Percentiles rank a stretch among this genome's conserved stretches.
These are phyloP conservation scores for Chalara sp. DNA, from an alignment of 2,329 filamentous ascomycete genomes.

Conservation along the genomic window DNA sequence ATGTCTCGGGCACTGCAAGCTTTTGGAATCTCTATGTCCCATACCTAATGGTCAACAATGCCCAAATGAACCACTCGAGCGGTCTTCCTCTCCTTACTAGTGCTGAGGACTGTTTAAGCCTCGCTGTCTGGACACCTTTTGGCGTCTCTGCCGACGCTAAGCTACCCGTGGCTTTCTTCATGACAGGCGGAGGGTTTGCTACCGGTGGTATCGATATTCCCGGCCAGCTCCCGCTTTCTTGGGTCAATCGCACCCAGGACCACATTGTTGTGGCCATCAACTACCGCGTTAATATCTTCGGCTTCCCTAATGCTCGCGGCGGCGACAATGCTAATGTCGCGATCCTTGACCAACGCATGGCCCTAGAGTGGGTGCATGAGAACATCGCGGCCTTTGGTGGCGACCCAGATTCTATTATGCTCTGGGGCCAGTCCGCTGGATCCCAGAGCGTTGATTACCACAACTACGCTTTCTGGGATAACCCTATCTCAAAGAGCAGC, in stretches of 20 bases:
- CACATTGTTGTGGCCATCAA: slow-evolving; percentile 26
- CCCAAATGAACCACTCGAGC: slow-evolving; percentile 3
- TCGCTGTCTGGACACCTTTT: slow-evolving; percentile 20
- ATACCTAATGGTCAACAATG: slow-evolving; percentile 5
- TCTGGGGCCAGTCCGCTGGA: slow-evolving; percentile 55
- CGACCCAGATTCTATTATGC: slow-evolving; percentile 39
- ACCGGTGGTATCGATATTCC: slow-evolving; percentile 8
- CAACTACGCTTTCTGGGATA: slow-evolving; percentile 12
- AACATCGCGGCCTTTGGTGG: slow-evolving; percentile 32
- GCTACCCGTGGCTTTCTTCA: slow-evolving; percentile 35
- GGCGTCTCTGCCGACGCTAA: slow-evolving; percentile 23
- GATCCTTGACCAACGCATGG: slow-evolving; percentile 22
- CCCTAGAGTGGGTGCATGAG: slow-evolving; percentile 29
- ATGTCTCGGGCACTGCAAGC: slow-evolving; percentile 22
- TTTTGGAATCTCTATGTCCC: slow-evolving; percentile 24
- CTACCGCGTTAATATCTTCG: slow-evolving; percentile 29
- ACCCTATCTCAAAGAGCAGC: slow-evolving; percentile 14
- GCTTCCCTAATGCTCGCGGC: slow-evolving; percentile 24
- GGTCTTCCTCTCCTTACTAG: slow-evolving; percentile 15
- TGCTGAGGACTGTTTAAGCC: slow-evolving; percentile 22
- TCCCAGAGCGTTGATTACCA: slow-evolving; percentile 42
- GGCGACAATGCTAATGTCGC: slow-evolving; percentile 9
- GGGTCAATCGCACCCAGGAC: slow-evolving; percentile 9
- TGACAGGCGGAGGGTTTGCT: slow-evolving; percentile 9
- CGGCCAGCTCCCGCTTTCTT: slow-evolving; percentile 5